These are phyloP conservation scores for Candida piceae DNA, from an alignment of 805 yeast species.

Conservation along the genomic window DNA sequence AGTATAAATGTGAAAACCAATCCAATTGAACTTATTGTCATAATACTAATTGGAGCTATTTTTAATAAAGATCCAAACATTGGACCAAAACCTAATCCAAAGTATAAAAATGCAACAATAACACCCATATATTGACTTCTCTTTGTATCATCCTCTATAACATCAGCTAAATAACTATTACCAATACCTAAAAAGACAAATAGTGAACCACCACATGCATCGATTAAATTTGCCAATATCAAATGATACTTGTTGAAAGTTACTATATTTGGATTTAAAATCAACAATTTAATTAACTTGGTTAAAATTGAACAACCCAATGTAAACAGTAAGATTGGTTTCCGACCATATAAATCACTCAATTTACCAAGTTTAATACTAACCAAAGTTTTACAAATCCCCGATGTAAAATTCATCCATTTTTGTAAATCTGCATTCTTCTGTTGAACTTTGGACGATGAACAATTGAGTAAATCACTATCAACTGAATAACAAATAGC, in stretches of 20 bases:
- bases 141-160: constrained; percentile 55
- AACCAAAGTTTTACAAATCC: constrained; percentile 44
- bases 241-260: constrained; percentile 33
- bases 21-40: constrained; percentile 14
- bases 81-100: constrained; percentile 65
- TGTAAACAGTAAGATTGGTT: constrained; percentile 37
- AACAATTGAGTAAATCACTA: constrained; percentile 3
- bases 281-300: constrained; percentile 8
- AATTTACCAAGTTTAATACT: constrained; percentile 58
- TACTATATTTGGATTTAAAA: constrained; percentile 19
- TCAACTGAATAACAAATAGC: constrained; percentile 35
- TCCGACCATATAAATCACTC: constrained; percentile 63
- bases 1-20: constrained; percentile 32
- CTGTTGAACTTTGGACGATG: constrained; percentile 36
- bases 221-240: constrained; percentile 40
- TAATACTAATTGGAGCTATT: constrained; percentile 28
- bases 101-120: constrained; percentile 51
- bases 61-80: constrained; percentile 43
- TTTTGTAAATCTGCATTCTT: constrained; percentile 47
- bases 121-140: constrained; percentile 58
- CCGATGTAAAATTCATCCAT: constrained; percentile 34
- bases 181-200: constrained; percentile 51
- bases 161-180: constrained; percentile 71
- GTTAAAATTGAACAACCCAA: constrained; percentile 12
- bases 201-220: constrained; percentile 59